Evolutionary conservation across 257 asterid genomes (phyloP), one percentile per base, ranked within the genome.

Genomic region (Striga asiatica): DNA sequence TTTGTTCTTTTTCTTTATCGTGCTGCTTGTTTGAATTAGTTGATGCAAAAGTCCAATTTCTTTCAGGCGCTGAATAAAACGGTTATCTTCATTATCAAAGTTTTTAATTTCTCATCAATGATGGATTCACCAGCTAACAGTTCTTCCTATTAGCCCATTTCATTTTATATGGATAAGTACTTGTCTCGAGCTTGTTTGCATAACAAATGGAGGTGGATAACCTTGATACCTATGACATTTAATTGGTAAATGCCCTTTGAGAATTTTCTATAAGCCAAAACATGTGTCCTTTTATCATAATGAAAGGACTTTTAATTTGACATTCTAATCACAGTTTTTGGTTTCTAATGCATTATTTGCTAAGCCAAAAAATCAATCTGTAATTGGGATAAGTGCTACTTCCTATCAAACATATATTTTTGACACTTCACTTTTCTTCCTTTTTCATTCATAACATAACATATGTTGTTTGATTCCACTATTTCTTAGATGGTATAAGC

Each of bases 151-250:
- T 34, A 28, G 28, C 22, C 54, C 62, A 18, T 41, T 62, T 43
- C 53, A 52, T 45, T 60, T 46, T 69, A 39, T 37, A 56, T 24
- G 51, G 61, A 35, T 64, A n/a, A n/a, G n/a, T 51, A 12, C 53
- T 45, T 51, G 28, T 56, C 28, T 7, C 13, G 35, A 21, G 23
- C 54, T 50, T 53, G 34, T 48, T 27, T 39, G 32, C 54, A 29
- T 12, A 7, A 9, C 19, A 47, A 14, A 39, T 28, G 13, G 8
- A 63, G 64, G n/a, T 48, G 10, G 43, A 37, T 47, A 9, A 61
- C 43, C 64, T 17, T 17, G 43, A 38, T 24, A 38, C 14, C 20
- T 41, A 18, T 56, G 45, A 11, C 38, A 19, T 66, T 58, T 58
- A 62, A 35, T 5, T 3, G 6, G 48, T 37, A 19, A n/a, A 48